Evolutionary conservation across 352 stramenopile species (phyloP).

Genomic region (Globisporangium spiculum): DNA sequence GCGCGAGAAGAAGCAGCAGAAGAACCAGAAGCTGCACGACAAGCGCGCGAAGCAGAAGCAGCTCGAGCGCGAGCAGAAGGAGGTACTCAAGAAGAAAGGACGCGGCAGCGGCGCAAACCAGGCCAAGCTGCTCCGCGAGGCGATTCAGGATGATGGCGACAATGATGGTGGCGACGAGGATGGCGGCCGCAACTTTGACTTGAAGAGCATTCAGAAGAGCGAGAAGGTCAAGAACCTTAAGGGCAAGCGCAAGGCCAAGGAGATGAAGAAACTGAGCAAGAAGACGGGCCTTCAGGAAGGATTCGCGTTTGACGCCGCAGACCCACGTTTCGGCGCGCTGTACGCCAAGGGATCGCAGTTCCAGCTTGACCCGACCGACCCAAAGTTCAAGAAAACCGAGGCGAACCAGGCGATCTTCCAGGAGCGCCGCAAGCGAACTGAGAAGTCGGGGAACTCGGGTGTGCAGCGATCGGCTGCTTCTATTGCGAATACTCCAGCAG

Average conservation of each 20-base stretch:
- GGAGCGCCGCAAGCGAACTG: slow-evolving; percentile 66
- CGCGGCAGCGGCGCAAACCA: slow-evolving; percentile 32
- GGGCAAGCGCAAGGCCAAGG: slow-evolving; percentile 76
- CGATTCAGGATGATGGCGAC: slow-evolving; percentile 40
- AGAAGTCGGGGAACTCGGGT: slow-evolving; percentile 22
- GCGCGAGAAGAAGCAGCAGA: slow-evolving; percentile 84
- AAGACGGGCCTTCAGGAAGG: slow-evolving; percentile 65
- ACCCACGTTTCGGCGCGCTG: slow-evolving; percentile 73
- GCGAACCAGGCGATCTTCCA: slow-evolving; percentile 78
- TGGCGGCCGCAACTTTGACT: slow-evolving; percentile 79
- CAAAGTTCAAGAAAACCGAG: slow-evolving; percentile 83
- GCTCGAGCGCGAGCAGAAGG: slow-evolving; percentile 57
- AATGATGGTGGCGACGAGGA: slow-evolving; percentile 35
- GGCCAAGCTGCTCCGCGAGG: slow-evolving; percentile 54
- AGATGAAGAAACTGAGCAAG: slow-evolving; percentile 69
- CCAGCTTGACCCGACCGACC: slow-evolving; percentile 79
- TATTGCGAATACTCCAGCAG: neutral
- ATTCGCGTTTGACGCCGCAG: slow-evolving; percentile 72
- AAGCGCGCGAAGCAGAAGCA: slow-evolving; percentile 67
- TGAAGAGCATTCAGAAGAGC: slow-evolving; percentile 75
- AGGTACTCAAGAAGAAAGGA: slow-evolving; percentile 65
- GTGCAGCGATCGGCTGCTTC: neutral
- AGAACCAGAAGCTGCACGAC: slow-evolving; percentile 82
- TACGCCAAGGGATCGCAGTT: slow-evolving; percentile 78
- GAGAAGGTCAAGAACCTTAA: slow-evolving; percentile 76